Percentiles rank a stretch among this genome's conserved stretches.
Evolutionary conservation across 2,329 filamentous ascomycete genomes (phyloP).

Genomic region (Thelonectria blattea): DNA sequence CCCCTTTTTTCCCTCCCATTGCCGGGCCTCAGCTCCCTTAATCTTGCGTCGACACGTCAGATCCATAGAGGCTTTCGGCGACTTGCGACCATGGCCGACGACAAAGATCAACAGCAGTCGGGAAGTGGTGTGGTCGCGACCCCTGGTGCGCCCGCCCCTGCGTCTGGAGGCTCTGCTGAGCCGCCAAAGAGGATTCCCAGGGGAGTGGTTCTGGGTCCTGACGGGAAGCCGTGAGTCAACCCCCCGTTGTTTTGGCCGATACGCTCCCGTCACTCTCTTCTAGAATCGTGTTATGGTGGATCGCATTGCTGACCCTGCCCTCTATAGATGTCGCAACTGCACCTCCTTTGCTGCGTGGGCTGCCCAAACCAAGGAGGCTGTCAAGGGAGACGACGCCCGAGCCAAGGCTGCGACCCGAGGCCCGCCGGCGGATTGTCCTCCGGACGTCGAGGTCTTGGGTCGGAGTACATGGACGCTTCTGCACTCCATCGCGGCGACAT

Average conservation of each 20-base stretch:
- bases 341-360: slow-evolving; percentile 54
- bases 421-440: slow-evolving; percentile 74
- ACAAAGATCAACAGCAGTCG: slow-evolving; percentile 32
- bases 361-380: slow-evolving; percentile 56
- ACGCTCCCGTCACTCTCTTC: background rate
- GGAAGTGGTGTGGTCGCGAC: slow-evolving; percentile 28
- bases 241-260: slow-evolving; percentile 4
- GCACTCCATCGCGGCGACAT: slow-evolving; percentile 87
- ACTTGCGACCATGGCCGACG: slow-evolving; percentile 38
- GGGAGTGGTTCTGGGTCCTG: slow-evolving; percentile 76
- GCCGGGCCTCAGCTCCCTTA: slow-evolving; percentile 12
- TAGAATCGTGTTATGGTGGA: slow-evolving; percentile 16
- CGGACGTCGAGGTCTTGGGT: slow-evolving; percentile 87
- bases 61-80: slow-evolving; percentile 17
- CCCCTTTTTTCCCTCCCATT: slow-evolving; percentile 14
- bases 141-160: slow-evolving; percentile 29
- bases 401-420: slow-evolving; percentile 44
- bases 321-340: slow-evolving; percentile 42
- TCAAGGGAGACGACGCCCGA: slow-evolving; percentile 41
- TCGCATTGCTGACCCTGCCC: slow-evolving; percentile 23
- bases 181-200: slow-evolving; percentile 66
- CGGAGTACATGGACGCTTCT: slow-evolving; percentile 92
- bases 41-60: slow-evolving; percentile 19
- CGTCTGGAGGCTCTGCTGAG: slow-evolving; percentile 37
- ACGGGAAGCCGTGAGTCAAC: slow-evolving; percentile 79